Evolutionary conservation across 164 flowering plant species (phyloP), one percentile per base, ranked within the genome.

Genomic region (Sextonia rubra): DNA sequence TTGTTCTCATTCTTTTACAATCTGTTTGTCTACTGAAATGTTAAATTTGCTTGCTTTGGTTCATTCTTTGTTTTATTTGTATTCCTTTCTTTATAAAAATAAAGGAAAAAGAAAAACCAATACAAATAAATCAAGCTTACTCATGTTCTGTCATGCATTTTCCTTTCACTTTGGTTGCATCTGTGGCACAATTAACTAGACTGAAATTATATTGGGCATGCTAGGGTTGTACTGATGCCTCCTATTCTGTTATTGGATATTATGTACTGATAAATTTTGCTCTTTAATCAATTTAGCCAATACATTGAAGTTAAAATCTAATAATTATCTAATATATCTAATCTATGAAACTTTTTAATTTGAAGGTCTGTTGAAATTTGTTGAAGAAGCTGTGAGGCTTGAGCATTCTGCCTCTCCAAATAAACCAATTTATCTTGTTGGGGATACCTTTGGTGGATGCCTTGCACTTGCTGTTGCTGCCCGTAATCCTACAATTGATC

Each of bases 401-500:
- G 91, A 92, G 82, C 86, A 89, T 86, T 80, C 83, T 60, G 74
- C 77, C 29, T 70, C 76, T 73, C 98, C 99, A 73, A 76, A 85
- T 52, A 91, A 78, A 77, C 98, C 97, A 62, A 89, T 95, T 68
- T 95, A 95, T 81, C 74, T 95, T 64, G 86, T 95, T 49, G 98
- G 98, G 22, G 98, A 95, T 81, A 92, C 99, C 49, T 85, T 95
- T 75, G 99, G 99, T 60, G 98, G 97, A 77, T 89, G 93, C 85
- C 81, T 95, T 56, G 94, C 97, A 66, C 97, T 95, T 76, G 91
- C 94, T 60, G 85, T 92, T 78, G 98, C 98, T 73, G 92, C 98
- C 73, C 95, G 90, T 66, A 92, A 90, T 78, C 97, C 98, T 49
- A 29, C 78, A n/a, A 85, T 91, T 71, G 98, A 95, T 76, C 85